Percentiles rank a stretch among this genome's conserved stretches.
These are phyloP conservation scores for Colletotrichum sublineola DNA, from an alignment of 2,329 filamentous ascomycete genomes.

Conservation along the genomic window DNA sequence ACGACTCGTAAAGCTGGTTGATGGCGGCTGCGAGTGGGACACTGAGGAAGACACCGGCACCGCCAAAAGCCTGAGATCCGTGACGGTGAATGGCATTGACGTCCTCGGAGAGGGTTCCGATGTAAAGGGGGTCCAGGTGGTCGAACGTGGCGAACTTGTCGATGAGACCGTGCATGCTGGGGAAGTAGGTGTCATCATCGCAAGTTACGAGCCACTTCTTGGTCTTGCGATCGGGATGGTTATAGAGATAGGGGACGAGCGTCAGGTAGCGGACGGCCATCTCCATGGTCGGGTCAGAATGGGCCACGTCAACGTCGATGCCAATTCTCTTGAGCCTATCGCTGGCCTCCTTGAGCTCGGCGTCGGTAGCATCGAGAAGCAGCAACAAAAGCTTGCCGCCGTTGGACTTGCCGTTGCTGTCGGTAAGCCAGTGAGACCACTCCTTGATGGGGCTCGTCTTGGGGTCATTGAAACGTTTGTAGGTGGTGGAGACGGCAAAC, in stretches of 20 bases:
- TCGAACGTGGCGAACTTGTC: constrained; percentile 67
- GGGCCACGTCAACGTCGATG: constrained; percentile 70
- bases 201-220: constrained; percentile 74
- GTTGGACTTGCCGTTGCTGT: constrained; percentile 67
- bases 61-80: constrained; percentile 74
- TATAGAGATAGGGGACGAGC: constrained; percentile 67
- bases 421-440: constrained; percentile 72
- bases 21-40: constrained; percentile 62
- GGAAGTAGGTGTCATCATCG: constrained; percentile 76
- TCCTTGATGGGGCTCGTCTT: constrained; percentile 67
- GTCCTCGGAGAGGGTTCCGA: constrained; percentile 73
- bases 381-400: constrained; percentile 69
- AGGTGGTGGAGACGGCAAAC: constrained; percentile 72
- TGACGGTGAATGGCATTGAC: constrained; percentile 70
- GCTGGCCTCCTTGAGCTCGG: constrained; percentile 64
- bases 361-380: constrained; percentile 65
- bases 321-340: constrained; percentile 61
- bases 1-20: constrained; percentile 59
- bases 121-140: constrained; percentile 65
- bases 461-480: constrained; percentile 65
- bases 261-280: constrained; percentile 72
- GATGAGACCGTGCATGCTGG: constrained; percentile 67
- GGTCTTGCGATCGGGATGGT: constrained; percentile 60
- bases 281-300: constrained; percentile 64
- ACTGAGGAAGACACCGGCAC: constrained; percentile 73